These are phyloP conservation scores for Alternaria brassicae DNA, from an alignment of 2,329 filamentous ascomycete species.

Conservation along the genomic window DNA sequence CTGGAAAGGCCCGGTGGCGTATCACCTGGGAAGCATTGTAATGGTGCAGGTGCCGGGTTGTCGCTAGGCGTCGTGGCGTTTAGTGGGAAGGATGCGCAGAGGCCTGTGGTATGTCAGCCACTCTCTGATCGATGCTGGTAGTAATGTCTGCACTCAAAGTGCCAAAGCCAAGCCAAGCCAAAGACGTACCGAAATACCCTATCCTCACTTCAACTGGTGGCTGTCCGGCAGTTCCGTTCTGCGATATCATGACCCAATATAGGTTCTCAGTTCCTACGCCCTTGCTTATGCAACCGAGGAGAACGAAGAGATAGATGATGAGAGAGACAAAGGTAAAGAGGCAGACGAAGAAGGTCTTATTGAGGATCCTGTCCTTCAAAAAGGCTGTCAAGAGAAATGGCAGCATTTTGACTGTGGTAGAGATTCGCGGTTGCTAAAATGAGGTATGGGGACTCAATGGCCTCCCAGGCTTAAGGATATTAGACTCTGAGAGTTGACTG, in stretches of 20 bases:
- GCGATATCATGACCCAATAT: constrained; percentile 9
- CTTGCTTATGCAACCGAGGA: constrained; percentile 9
- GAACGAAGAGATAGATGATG: constrained; percentile 4
- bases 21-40: constrained; percentile 9
- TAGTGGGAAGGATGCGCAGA: constrained; percentile 8
- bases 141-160: background rate
- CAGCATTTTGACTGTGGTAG: background rate
- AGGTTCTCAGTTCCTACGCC: constrained; percentile 7
- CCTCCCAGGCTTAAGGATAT: background rate
- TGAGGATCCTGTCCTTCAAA: constrained; percentile 4
- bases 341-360: constrained; percentile 3
- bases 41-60: background rate
- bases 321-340: constrained; percentile 6
- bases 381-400: background rate
- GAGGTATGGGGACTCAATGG: background rate
- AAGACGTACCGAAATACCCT: constrained; percentile 14
- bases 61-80: background rate
- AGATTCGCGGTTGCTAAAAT: background rate
- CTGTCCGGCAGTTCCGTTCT: background rate
- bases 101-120: background rate
- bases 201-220: constrained; percentile 3
- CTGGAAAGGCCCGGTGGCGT: constrained; percentile 4
- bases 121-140: no score
- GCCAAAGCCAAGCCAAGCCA: background rate
- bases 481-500: background rate